Conservation (phyloP, 352 stramenopile genomes). For the Phytophthora tubulina region DNA sequence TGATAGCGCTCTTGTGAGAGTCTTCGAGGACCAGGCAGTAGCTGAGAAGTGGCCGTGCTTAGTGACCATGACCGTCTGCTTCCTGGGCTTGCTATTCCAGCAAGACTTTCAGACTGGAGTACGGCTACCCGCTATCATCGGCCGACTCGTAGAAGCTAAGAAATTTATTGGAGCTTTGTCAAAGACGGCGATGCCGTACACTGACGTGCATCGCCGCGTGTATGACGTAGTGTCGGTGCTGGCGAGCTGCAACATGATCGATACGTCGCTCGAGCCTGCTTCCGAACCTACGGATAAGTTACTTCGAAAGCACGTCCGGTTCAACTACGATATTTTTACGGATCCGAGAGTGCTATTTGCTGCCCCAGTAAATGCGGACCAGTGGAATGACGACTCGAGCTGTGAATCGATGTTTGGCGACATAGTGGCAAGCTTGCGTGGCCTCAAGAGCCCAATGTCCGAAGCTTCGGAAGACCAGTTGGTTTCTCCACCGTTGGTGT, state of each 20-base stretch:
- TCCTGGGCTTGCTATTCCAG: slow-evolving; percentile 68
- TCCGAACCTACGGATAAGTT: slow-evolving; percentile 34
- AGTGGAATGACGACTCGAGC: slow-evolving; percentile 7
- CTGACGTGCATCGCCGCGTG: slow-evolving; percentile 65
- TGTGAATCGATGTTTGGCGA: slow-evolving; percentile 8
- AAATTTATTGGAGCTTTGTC: slow-evolving; percentile 35
- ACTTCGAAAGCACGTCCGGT: slow-evolving; percentile 58
- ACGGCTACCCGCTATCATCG: slow-evolving; percentile 49
- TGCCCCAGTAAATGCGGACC: slow-evolving; percentile 4
- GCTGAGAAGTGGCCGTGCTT: slow-evolving; percentile 66
- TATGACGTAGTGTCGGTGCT: slow-evolving; percentile 80
- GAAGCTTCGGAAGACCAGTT: slow-evolving; percentile 8
- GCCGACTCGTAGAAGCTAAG: slow-evolving; percentile 59
- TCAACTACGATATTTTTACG: slow-evolving; percentile 70
- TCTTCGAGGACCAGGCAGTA: slow-evolving; percentile 56
- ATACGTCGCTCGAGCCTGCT: slow-evolving; percentile 26
- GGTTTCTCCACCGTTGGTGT: slow-evolving; percentile 23
- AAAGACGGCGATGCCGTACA: slow-evolving; percentile 32
- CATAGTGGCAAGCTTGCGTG: not conserved
- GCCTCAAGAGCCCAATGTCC: slow-evolving; percentile 5
- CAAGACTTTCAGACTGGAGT: slow-evolving; percentile 39
- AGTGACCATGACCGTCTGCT: slow-evolving; percentile 58
- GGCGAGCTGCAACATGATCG: slow-evolving; percentile 59
- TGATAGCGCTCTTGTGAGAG: slow-evolving; percentile 54
- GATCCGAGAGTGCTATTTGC: slow-evolving; percentile 44